Percentiles rank a stretch among this genome's conserved stretches.
Evolutionary conservation across 495 filamentous ascomycete genomes (phyloP).

Genomic region (Hypomontagnella submonticulosa): DNA sequence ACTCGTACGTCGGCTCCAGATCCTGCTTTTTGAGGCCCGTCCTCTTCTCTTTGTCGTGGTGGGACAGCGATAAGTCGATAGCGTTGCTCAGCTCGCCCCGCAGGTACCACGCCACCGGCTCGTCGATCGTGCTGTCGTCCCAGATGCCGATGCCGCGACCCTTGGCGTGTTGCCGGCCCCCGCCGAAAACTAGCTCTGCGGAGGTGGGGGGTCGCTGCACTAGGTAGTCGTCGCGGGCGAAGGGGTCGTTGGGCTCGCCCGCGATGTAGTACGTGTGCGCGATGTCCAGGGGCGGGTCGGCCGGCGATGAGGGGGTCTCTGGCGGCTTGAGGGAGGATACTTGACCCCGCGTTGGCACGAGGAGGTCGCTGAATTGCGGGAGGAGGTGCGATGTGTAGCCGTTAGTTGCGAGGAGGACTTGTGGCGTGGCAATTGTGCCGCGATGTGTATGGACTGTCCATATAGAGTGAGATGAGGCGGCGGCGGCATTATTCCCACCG

Average conservation of each 20-base stretch:
- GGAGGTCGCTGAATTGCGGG: slow-evolving; percentile 72
- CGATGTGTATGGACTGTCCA: slow-evolving; percentile 71
- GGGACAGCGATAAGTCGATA: slow-evolving; percentile 43
- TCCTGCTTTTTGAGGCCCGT: slow-evolving; percentile 45
- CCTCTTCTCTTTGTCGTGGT: not conserved
- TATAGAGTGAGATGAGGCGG: slow-evolving; percentile 6
- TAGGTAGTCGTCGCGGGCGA: slow-evolving; percentile 74
- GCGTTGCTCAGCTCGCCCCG: slow-evolving; percentile 52
- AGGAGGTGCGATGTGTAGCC: slow-evolving; percentile 79
- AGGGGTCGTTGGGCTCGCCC: slow-evolving; percentile 51
- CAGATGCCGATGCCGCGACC: slow-evolving; percentile 64
- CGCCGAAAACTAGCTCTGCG: slow-evolving; percentile 71
- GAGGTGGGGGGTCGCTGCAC: slow-evolving; percentile 68
- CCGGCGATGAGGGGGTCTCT: slow-evolving; percentile 29
- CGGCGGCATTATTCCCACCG: slow-evolving; percentile 18
- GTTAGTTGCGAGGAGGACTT: slow-evolving; percentile 82
- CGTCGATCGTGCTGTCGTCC: slow-evolving; percentile 67
- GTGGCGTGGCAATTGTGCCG: slow-evolving; percentile 66
- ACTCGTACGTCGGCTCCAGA: slow-evolving; percentile 69
- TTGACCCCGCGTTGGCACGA: slow-evolving; percentile 80
- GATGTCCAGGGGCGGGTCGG: slow-evolving; percentile 48
- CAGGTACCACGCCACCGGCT: slow-evolving; percentile 61
- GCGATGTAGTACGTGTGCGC: slow-evolving; percentile 71
- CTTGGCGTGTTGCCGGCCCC: slow-evolving; percentile 63
- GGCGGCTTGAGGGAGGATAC: slow-evolving; percentile 75